Base-by-base conservation (phyloP, 371 early-diverging fungal species). In the Apophysomyces elegans region DNA sequence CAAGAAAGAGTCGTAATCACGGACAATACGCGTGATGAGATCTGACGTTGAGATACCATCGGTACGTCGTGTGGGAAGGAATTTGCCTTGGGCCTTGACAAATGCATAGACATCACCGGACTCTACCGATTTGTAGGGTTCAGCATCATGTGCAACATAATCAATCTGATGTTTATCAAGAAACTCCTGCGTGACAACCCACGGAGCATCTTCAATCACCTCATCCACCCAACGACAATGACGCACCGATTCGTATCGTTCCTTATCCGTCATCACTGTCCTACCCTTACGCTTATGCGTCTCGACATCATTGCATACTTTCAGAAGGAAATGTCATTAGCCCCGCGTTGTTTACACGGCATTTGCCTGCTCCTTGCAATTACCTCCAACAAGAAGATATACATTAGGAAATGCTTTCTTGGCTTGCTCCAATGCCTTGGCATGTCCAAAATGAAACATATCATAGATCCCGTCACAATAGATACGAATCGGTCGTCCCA, bases 161-260 rank as follows among this genome's bases (percentile, higher is more conserved):
- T 97, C 97, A 62, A 98, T 95, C 72, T 84, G 60, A 68, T 98
- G 90, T 73, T 86, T 65, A 67, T 92, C 90, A n/a, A 98, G 67
- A 71, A 96, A 98, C 59, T 87, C 94, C 63, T 91, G 89, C 43
- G 84, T 88, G 50, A 96, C 85, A 36, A 89, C 73, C 98, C 98
- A 96, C 9, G 96, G 96, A 18, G 94, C 93, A 72, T 90, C 82
- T 59, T 83, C 84, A 35, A 97, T 76, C 46, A 97, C 94, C 73
- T 96, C 91, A 75, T 97, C 98, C 7, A 95, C 96, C 95, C 96
- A 96, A 80, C 91, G 91, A 78, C 98, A 97, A 71, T 97, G 98
- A 14, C 90, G 84, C 37, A 97, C 78, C 44, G 92, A 86, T 71
- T 96, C 96, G 65, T 88, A 90, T 58, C 96, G 85, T 77, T 97